phyloP scores from a whole-genome alignment of 768 basidiomycete genomes.

The Suillus decipiens region DNA sequence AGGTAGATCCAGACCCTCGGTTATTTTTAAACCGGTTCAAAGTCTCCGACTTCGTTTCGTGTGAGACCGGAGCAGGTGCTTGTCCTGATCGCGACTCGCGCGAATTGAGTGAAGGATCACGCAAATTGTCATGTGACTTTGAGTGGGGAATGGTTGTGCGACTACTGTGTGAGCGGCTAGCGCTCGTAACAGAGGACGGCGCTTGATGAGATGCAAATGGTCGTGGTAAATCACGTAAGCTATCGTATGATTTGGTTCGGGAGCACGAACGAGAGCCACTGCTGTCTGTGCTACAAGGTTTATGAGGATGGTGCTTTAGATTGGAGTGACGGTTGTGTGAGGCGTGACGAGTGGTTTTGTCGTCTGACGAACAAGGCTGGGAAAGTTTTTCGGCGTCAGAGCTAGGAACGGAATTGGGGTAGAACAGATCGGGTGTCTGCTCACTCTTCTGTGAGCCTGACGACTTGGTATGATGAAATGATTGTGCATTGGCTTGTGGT shows the following conservation, averaged over 20 bases:
- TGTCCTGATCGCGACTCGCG: neutral
- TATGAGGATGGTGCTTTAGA: slow-evolving; percentile 19
- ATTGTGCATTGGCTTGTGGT: slow-evolving; percentile 23
- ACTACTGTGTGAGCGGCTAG: neutral
- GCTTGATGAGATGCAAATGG: slow-evolving; percentile 11
- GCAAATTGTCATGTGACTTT: slow-evolving; percentile 7
- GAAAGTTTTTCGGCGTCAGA: slow-evolving; percentile 16
- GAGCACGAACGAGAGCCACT: slow-evolving; percentile 21
- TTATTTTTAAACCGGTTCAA: slow-evolving; percentile 7
- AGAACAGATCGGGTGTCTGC: slow-evolving; percentile 14
- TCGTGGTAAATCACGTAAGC: slow-evolving; percentile 21
- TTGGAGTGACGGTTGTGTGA: slow-evolving; percentile 15
- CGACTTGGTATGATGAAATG: slow-evolving; percentile 34
- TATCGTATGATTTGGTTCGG: slow-evolving; percentile 25
- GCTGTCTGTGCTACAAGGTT: slow-evolving; percentile 14
- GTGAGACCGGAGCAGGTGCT: neutral
- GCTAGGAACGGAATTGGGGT: slow-evolving; percentile 17
- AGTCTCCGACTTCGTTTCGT: neutral
- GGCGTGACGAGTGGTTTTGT: slow-evolving; percentile 12
- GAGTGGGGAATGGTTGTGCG: neutral
- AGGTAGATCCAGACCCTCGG: slow-evolving; percentile 1
- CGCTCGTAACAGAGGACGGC: slow-evolving; percentile 12
- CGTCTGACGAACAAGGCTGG: slow-evolving; percentile 11
- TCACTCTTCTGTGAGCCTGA: slow-evolving; percentile 31
- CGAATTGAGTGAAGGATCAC: neutral